Base-by-base conservation (phyloP, 1,284 basidiomycete genomes). In the Leccinum solheimii region DNA sequence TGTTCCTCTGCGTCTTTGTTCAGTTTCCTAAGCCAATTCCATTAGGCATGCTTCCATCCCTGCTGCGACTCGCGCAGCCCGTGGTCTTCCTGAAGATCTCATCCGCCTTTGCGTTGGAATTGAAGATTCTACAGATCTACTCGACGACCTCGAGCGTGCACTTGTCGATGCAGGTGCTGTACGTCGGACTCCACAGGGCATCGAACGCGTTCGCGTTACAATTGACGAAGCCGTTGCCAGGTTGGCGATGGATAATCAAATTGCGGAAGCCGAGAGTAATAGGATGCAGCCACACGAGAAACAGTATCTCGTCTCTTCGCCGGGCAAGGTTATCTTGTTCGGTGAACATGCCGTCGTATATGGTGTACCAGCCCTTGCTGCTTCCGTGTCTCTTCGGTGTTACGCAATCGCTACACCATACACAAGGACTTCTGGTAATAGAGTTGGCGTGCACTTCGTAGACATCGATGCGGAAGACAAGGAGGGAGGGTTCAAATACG, bases 301-400 rank as follows among this genome's bases (percentile, higher is more conserved):
- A 52, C 88, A 91, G 69, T 93, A 90, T 90, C 84, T 96, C 60
- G 90, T 97, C 61, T 95, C 94, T 61, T 93, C 97, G 6, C 97
- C 97, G 7, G 97, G 97, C 51, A 99, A 99, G 76, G 93, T 99
- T 64, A 99, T 99, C 68, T 77, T 99, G 61, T 99, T 99, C 68
- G 97, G 97, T 58, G 97, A 99, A 78, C 97, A 99, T 77, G 97
- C 97, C 16, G 97, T 99, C 58, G 97, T 99, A 23, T 92, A 99
- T 75, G 97, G 97, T 59, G 92, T 96, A 88, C 97, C 95, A 62
- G 97, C 97, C 5, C 86, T 99, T 56, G 97, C 97, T 10, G 96
- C 95, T 26, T 90, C 95, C 10, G 92, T 99, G 34, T 94, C 97
- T 74, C 86, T 99, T 62, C 91, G 97, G 56, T 99, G 97, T 77